Percentiles rank a stretch among this genome's conserved stretches.
phyloP scores from a whole-genome alignment of 208 protist species.

The Wallacemonas sp. region DNA sequence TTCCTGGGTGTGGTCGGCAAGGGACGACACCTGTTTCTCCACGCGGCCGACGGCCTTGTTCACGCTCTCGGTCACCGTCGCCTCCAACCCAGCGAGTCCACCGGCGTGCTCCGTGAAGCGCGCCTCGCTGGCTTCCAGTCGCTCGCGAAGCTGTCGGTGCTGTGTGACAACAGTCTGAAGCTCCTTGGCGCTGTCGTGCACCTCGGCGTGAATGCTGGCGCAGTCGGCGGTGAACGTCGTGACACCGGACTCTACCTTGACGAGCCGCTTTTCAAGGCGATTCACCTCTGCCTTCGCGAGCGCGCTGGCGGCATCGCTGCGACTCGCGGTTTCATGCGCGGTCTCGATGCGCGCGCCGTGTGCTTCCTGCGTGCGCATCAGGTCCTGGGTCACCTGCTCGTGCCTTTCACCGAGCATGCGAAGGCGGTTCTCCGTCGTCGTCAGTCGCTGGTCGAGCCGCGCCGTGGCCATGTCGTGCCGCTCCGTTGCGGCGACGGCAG shows the following conservation, averaged over 20 bases:
- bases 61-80: constrained; percentile 4
- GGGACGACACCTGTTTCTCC: constrained; percentile 17
- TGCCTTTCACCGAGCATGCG: constrained; percentile 13
- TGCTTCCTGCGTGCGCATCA: constrained; percentile 30
- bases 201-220: constrained; percentile 10
- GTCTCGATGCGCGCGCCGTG: constrained; percentile 44
- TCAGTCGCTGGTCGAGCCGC: constrained; percentile 40
- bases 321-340: constrained; percentile 37
- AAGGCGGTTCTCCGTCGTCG: constrained; percentile 27
- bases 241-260: constrained; percentile 27
- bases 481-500: constrained; percentile 11
- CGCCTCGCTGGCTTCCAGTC: constrained; percentile 29
- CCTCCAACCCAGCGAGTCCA: constrained; percentile 7
- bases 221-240: constrained; percentile 20
- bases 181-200: constrained; percentile 38
- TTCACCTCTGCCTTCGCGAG: constrained; percentile 56
- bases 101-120: constrained; percentile 19
- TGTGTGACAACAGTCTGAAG: constrained; percentile 14
- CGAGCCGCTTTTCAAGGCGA: constrained; percentile 59
- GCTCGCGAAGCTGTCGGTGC: constrained; percentile 35
- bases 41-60: constrained; percentile 8
- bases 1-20: constrained; percentile 18
- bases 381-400: constrained; percentile 45
- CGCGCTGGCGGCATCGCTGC: constrained; percentile 51
- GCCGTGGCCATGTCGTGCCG: constrained; percentile 11